Conservation (phyloP, 495 filamentous ascomycete species). For the Penicillium taxi region DNA sequence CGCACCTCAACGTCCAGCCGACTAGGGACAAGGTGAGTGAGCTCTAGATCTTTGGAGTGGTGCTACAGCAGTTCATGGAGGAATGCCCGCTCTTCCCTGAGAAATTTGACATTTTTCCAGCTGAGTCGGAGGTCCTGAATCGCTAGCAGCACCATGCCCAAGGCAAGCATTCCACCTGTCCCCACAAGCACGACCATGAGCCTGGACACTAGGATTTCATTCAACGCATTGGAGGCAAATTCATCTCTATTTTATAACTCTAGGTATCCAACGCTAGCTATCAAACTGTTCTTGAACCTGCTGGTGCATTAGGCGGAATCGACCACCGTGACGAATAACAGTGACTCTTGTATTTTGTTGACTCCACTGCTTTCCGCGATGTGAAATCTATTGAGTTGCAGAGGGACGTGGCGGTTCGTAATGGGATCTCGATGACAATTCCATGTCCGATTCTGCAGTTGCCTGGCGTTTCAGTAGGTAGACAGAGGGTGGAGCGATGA, state of each 20-base stretch:
- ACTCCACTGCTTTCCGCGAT: no score
- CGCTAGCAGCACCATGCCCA: constrained; percentile 38
- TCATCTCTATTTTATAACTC: constrained; percentile 47
- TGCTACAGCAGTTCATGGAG: constrained; percentile 16
- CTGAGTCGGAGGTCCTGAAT: constrained; percentile 34
- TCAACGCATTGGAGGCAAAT: constrained; percentile 50
- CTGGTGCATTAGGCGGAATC: constrained; percentile 19
- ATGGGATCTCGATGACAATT: no score
- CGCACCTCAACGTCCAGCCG: constrained; percentile 31
- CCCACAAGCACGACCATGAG: constrained; percentile 43
- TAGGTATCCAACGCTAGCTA: constrained; percentile 40
- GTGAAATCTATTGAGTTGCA: no score
- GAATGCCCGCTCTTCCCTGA: constrained; percentile 29
- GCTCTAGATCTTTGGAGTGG: constrained; percentile 12
- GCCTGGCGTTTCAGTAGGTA: no score
- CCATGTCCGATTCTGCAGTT: no score
- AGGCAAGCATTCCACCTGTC: constrained; percentile 38
- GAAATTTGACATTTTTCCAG: constrained; percentile 35
- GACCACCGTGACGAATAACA: constrained; percentile 13
- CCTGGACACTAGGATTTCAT: constrained; percentile 37
- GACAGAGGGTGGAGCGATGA: no score
- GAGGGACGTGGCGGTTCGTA: no score
- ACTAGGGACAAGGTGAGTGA: constrained; percentile 16
- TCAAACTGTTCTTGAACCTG: constrained; percentile 38
- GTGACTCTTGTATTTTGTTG: no score